A percentile compares a stretch with the other conserved stretches of the same genome.
Conservation (phyloP, 2,329 filamentous ascomycete species). For the Microdochium paspali region DNA sequence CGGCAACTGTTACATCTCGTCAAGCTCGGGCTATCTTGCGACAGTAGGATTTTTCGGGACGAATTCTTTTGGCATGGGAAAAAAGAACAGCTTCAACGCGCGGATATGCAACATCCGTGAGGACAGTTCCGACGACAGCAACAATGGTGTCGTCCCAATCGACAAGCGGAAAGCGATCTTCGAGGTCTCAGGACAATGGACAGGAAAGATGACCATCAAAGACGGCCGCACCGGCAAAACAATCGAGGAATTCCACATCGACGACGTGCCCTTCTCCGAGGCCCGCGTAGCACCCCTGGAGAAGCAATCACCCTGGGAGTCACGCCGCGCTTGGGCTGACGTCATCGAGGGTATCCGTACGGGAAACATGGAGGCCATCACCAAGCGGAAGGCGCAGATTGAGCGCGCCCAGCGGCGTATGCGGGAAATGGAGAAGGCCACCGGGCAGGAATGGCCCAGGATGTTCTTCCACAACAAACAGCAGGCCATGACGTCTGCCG, state of each 20-base stretch:
- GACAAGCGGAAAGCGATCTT: constrained; percentile 11
- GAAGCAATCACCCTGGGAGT: constrained; percentile 15
- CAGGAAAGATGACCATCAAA: constrained; percentile 9
- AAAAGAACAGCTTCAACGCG: constrained; percentile 13
- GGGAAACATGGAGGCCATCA: constrained; percentile 8
- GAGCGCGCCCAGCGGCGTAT: constrained; percentile 14
- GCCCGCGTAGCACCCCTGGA: constrained; percentile 2
- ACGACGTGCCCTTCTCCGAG: constrained; percentile 8
- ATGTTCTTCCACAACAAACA: constrained; percentile 10
- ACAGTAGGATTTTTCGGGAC: constrained; percentile 13
- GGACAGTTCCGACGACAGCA: neutral
- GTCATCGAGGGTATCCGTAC: constrained; percentile 9
- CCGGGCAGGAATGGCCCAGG: constrained; percentile 11
- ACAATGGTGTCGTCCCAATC: neutral
- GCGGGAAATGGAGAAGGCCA: constrained; percentile 7
- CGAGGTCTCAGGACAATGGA: constrained; percentile 16
- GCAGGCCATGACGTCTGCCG: neutral
- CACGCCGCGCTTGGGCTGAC: constrained; percentile 10
- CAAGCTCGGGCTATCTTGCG: constrained; percentile 15
- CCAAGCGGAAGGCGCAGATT: constrained; percentile 9
- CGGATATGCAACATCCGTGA: constrained; percentile 9
- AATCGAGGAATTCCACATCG: constrained; percentile 10
- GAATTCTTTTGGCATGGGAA: constrained; percentile 5
- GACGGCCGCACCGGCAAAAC: constrained; percentile 6
- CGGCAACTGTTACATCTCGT: constrained; percentile 15